Conservation (phyloP, 176 grass and related monocot genomes). For the Oryza nivara region DNA sequence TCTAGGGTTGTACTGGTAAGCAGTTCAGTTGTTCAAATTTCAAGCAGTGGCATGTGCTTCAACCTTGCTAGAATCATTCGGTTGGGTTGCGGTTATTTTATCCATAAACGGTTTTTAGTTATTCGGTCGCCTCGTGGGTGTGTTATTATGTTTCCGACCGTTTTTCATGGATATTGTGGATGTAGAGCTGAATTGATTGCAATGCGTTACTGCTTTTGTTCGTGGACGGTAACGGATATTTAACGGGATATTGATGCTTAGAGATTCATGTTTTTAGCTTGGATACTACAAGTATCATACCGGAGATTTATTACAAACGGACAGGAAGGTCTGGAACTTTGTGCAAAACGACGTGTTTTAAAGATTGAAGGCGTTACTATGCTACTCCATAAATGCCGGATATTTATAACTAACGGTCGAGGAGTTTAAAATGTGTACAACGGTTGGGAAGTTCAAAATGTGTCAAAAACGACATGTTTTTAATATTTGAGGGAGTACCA, state of each 20-base stretch:
- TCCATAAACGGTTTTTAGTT: neutral
- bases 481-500: neutral
- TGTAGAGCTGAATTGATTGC: neutral
- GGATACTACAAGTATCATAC: too few species aligned
- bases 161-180: neutral
- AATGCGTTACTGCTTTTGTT: neutral
- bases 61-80: neutral
- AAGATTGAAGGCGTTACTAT: neutral
- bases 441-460: neutral
- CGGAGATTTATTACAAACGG: neutral
- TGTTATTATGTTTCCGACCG: neutral
- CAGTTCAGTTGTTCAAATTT: conserved; percentile 1
- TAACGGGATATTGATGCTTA: neutral
- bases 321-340: neutral
- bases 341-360: too few species aligned
- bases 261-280: neutral
- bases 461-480: neutral
- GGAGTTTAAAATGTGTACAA: neutral
- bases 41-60: neutral
- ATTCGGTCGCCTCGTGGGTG: neutral
- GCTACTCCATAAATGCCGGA: neutral
- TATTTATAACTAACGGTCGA: neutral
- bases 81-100: neutral
- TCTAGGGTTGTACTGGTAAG: too few species aligned
- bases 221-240: neutral